Evolutionary conservation across 352 stramenopile genomes (phyloP).

Genomic region (Phytophthora hibernalis): DNA sequence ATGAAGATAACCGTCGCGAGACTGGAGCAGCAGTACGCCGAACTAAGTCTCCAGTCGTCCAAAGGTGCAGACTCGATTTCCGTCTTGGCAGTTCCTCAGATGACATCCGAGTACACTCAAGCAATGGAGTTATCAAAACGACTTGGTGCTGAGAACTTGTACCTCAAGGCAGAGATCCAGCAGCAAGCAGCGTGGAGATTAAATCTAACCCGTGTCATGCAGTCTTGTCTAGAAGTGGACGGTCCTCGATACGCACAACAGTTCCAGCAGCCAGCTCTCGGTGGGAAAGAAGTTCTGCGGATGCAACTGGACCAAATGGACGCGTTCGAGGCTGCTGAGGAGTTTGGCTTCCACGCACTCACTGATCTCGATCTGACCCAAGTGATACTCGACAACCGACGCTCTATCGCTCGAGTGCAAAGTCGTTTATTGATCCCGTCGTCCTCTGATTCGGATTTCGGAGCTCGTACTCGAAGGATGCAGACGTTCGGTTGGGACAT

Average conservation of each 20-base stretch:
- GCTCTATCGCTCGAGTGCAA: constrained; percentile 36
- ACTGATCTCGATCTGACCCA: constrained; percentile 37
- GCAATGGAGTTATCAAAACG: constrained; percentile 33
- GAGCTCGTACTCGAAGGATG: constrained; percentile 21
- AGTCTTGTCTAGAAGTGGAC: constrained; percentile 26
- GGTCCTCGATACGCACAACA: constrained; percentile 26
- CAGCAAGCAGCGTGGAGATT: constrained; percentile 43
- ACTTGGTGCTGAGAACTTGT: constrained; percentile 56
- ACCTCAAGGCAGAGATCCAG: constrained; percentile 46
- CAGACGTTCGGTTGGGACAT: constrained; percentile 50
- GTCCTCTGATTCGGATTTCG: constrained; percentile 25
- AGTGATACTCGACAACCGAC: constrained; percentile 42
- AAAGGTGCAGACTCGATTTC: not conserved
- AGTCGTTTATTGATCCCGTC: constrained; percentile 26
- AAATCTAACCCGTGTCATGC: constrained; percentile 38
- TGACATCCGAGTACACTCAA: constrained; percentile 22
- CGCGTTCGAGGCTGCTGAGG: constrained; percentile 31
- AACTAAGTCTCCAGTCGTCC: constrained; percentile 33
- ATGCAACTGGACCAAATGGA: constrained; percentile 31
- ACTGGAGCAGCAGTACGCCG: constrained; percentile 45
- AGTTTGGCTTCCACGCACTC: constrained; percentile 45
- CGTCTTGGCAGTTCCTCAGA: not conserved
- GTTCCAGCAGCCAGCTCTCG: constrained; percentile 25
- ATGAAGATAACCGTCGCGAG: constrained; percentile 43
- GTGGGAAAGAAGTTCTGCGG: constrained; percentile 5